Percentiles rank a stretch among this genome's conserved stretches.
These are phyloP conservation scores for Dichotomocladium elegans DNA, from an alignment of 371 early-diverging fungal species.

Conservation along the genomic window DNA sequence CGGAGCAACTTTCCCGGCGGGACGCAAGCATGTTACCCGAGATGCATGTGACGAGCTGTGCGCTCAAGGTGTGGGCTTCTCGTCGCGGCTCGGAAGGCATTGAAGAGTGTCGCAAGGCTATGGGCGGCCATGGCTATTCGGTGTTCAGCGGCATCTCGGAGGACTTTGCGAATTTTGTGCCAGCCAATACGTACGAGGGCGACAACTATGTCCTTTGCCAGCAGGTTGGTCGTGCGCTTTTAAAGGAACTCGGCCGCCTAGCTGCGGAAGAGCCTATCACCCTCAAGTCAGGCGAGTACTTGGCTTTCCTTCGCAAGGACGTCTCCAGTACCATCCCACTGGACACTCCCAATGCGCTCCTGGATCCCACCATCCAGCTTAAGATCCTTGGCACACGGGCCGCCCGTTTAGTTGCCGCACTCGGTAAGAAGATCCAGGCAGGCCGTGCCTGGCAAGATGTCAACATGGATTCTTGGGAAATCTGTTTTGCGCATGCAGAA, in stretches of 20 bases:
- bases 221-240: constrained; percentile 60
- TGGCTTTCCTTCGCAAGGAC: constrained; percentile 28
- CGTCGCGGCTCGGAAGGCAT: constrained; percentile 67
- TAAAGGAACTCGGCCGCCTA: constrained; percentile 51
- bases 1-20: constrained; percentile 41
- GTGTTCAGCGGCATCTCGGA: constrained; percentile 71
- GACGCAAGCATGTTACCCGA: constrained; percentile 60
- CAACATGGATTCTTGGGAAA: constrained; percentile 56
- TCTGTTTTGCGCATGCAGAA: constrained; percentile 43
- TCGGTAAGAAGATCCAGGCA: constrained; percentile 31
- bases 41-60: constrained; percentile 77
- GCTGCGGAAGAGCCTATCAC: constrained; percentile 13
- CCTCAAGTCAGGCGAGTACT: constrained; percentile 28
- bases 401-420: constrained; percentile 46
- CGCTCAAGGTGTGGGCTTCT: constrained; percentile 72
- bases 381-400: constrained; percentile 59
- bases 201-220: constrained; percentile 75
- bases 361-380: constrained; percentile 48
- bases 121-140: constrained; percentile 85
- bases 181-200: constrained; percentile 59
- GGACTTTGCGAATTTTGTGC: constrained; percentile 59
- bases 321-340: constrained; percentile 17
- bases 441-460: constrained; percentile 49
- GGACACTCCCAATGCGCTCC: constrained; percentile 17
- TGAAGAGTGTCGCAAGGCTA: constrained; percentile 74